phyloP scores from a whole-genome alignment of 2,329 filamentous ascomycete species.

The Elsinoe necatrix region DNA sequence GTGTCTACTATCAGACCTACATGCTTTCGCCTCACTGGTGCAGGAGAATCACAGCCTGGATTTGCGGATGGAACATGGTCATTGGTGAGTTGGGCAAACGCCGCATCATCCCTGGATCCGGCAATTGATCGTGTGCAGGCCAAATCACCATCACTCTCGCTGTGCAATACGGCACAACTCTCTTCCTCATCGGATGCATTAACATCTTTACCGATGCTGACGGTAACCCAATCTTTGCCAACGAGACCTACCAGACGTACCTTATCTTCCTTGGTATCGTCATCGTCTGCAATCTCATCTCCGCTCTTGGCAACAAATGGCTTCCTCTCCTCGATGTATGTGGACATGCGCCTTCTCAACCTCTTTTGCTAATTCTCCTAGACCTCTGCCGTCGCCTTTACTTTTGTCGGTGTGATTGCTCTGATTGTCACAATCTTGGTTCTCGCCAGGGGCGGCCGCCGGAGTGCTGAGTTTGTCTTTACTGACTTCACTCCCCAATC shows the following conservation, averaged over 20 bases:
- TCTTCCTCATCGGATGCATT: conserved; percentile 47
- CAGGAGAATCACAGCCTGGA: conserved; percentile 58
- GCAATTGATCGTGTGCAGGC: conserved; percentile 42
- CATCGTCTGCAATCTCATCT: conserved; percentile 43
- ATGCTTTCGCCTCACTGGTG: conserved; percentile 57
- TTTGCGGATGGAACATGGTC: conserved; percentile 67
- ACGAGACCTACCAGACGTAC: conserved; percentile 39
- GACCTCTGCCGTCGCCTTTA: conserved; percentile 68
- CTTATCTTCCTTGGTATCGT: conserved; percentile 44
- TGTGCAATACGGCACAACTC: conserved; percentile 65
- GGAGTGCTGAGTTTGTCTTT: conserved; percentile 55
- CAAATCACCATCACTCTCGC: conserved; percentile 76
- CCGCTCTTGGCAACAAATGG: conserved; percentile 46
- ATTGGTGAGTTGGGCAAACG: conserved; percentile 10
- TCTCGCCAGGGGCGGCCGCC: conserved; percentile 60
- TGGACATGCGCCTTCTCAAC: conserved; percentile 19
- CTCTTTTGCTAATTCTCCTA: conserved; percentile 25
- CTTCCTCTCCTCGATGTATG: conserved; percentile 58
- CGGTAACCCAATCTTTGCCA: conserved; percentile 39
- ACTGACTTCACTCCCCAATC: conserved; percentile 59
- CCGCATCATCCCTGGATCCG: neutral
- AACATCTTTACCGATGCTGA: conserved; percentile 45
- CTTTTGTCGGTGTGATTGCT: conserved; percentile 60
- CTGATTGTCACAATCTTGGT: conserved; percentile 55
- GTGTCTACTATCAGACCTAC: conserved; percentile 72